Percentiles rank a stretch among this genome's conserved stretches.
These are phyloP conservation scores for Cephaloascus albidus DNA, from an alignment of 805 yeast species.

Conservation along the genomic window DNA sequence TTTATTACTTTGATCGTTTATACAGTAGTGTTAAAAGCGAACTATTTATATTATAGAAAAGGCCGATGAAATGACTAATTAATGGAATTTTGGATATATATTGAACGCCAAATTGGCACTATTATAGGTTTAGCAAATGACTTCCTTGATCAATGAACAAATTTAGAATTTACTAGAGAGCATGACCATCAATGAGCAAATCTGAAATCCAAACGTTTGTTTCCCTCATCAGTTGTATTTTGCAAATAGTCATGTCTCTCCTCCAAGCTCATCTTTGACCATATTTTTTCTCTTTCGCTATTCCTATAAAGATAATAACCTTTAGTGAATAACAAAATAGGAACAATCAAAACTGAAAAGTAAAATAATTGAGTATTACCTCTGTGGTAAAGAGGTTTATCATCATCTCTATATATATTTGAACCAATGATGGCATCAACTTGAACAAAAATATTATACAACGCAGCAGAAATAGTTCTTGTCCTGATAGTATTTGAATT, in stretches of 20 bases:
- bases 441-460: slow-evolving; percentile 59
- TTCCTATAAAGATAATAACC: slow-evolving; percentile 32
- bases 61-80: too few relatives aligned
- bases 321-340: slow-evolving; percentile 18
- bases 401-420: slow-evolving; percentile 48
- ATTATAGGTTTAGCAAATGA: too few relatives aligned
- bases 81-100: too few relatives aligned
- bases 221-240: slow-evolving; percentile 43
- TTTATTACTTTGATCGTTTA: too few relatives aligned
- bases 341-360: slow-evolving; percentile 20
- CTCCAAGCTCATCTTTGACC: slow-evolving; percentile 42
- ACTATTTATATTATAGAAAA: too few relatives aligned
- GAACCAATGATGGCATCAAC: slow-evolving; percentile 43
- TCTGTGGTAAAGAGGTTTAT: slow-evolving; percentile 47
- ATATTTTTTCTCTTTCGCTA: slow-evolving; percentile 29
- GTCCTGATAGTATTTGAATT: slow-evolving; percentile 56
- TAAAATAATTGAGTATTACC: slow-evolving; percentile 42
- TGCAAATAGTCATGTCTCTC: slow-evolving; percentile 38
- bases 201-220: slow-evolving; percentile 43
- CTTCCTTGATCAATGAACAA: background rate
- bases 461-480: slow-evolving; percentile 55
- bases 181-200: slow-evolving; percentile 41
- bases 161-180: too few relatives aligned
- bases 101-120: too few relatives aligned
- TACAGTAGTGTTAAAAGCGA: too few relatives aligned